phyloP scores from a whole-genome alignment of 495 filamentous ascomycete genomes.

The Aspergillus bridgeri region DNA sequence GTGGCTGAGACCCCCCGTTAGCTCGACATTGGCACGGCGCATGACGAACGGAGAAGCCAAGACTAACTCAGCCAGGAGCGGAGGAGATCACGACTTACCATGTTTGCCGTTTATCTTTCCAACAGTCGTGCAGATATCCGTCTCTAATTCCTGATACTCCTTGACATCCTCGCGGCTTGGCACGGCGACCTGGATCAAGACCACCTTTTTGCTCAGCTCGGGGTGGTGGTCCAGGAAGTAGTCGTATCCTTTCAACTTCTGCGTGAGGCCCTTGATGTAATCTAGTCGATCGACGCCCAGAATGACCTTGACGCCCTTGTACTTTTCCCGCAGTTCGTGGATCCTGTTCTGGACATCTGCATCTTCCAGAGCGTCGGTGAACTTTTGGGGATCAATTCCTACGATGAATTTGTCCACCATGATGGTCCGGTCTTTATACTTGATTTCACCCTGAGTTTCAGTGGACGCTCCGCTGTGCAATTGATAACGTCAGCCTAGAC shows the following conservation, averaged over 20 bases:
- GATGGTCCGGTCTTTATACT: slow-evolving; percentile 69
- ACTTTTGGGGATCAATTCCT: slow-evolving; percentile 90
- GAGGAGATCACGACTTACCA: slow-evolving; percentile 10
- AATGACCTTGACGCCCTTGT: slow-evolving; percentile 83
- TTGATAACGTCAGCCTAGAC: neutral
- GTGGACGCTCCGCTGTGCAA: slow-evolving; percentile 18
- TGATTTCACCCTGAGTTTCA: slow-evolving; percentile 61
- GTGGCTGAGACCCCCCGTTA: slow-evolving; percentile 47
- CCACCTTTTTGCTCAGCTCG: slow-evolving; percentile 86
- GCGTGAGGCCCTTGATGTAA: slow-evolving; percentile 94
- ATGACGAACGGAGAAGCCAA: slow-evolving; percentile 1
- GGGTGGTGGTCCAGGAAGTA: slow-evolving; percentile 88
- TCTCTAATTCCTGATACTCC: slow-evolving; percentile 89
- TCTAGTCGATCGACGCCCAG: slow-evolving; percentile 91
- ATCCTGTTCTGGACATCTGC: slow-evolving; percentile 77
- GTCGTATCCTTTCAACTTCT: slow-evolving; percentile 89
- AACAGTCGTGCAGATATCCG: slow-evolving; percentile 85
- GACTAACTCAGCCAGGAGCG: slow-evolving; percentile 5
- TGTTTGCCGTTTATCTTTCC: slow-evolving; percentile 84
- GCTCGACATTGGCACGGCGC: neutral
- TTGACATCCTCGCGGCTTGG: slow-evolving; percentile 91
- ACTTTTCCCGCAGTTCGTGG: slow-evolving; percentile 69
- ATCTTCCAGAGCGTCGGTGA: slow-evolving; percentile 69
- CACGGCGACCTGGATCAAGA: slow-evolving; percentile 90
- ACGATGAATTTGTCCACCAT: slow-evolving; percentile 84